Conservation (phyloP, 1,139 yeast genomes). For the Hemisphaericaspora subhashii region DNA sequence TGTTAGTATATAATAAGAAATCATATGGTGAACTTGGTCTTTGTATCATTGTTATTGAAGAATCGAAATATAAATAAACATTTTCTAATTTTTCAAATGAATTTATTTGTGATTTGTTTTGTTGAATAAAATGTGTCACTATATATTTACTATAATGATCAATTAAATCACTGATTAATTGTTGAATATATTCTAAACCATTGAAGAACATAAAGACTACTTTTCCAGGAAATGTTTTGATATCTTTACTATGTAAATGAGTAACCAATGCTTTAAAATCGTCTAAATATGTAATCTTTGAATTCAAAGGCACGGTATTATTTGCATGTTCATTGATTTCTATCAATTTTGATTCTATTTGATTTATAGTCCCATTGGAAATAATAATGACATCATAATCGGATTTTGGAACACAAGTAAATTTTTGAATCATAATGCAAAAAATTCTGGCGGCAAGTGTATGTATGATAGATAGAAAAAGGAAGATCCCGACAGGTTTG, state of each 20-base stretch:
- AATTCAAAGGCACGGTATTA: constrained; percentile 27
- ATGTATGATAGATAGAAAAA: no score
- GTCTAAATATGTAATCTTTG: constrained; percentile 28
- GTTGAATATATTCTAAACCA: constrained; percentile 33
- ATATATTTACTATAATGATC: constrained; percentile 26
- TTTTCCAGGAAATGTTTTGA: constrained; percentile 26
- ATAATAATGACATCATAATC: constrained; percentile 38
- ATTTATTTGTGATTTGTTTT: constrained; percentile 3
- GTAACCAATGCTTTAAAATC: constrained; percentile 26
- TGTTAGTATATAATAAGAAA: constrained; percentile 5
- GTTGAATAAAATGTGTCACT: not conserved
- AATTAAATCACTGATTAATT: constrained; percentile 31
- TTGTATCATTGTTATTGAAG: constrained; percentile 20
- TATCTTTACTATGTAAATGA: constrained; percentile 14
- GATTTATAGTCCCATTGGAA: constrained; percentile 35
- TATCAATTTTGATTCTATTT: constrained; percentile 29
- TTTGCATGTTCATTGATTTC: constrained; percentile 26
- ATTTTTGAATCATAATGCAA: constrained; percentile 34
- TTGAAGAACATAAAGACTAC: constrained; percentile 43
- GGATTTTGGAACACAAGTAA: constrained; percentile 33
- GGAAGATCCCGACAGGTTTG: no score
- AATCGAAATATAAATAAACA: constrained; percentile 39
- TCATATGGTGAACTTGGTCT: constrained; percentile 7
- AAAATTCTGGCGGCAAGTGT: no score
- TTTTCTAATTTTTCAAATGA: constrained; percentile 19